Conservation (phyloP, 805 yeast genomes). For the Barnettozyma populi region DNA sequence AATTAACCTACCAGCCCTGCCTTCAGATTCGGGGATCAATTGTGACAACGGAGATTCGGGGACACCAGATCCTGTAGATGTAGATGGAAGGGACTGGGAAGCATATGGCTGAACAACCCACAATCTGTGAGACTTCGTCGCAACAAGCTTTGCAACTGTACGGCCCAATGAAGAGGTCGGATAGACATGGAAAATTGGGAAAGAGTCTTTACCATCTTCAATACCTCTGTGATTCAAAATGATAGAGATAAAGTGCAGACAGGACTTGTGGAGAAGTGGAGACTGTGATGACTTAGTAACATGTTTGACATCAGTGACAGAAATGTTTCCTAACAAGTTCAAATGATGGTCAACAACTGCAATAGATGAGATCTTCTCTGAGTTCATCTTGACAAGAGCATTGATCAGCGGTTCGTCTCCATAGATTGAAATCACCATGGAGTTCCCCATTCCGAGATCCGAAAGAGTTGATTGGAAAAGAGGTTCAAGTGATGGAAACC, state of each 20-base stretch:
- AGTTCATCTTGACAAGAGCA: slow-evolving; percentile 81
- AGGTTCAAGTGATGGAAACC: slow-evolving; percentile 77
- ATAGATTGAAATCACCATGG: slow-evolving; percentile 68
- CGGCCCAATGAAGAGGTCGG: slow-evolving; percentile 74
- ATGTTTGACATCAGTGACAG: slow-evolving; percentile 88
- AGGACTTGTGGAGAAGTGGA: slow-evolving; percentile 72
- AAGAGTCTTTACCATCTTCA: slow-evolving; percentile 92
- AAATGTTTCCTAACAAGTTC: slow-evolving; percentile 82
- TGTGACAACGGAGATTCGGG: slow-evolving; percentile 21
- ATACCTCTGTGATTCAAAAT: slow-evolving; percentile 85
- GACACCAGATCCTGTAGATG: slow-evolving; percentile 21
- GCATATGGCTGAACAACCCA: slow-evolving; percentile 68
- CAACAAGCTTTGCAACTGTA: slow-evolving; percentile 90
- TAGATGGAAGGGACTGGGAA: slow-evolving; percentile 21
- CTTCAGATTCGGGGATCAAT: slow-evolving; percentile 34
- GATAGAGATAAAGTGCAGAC: slow-evolving; percentile 82
- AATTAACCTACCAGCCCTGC: slow-evolving; percentile 72
- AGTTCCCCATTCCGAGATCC: slow-evolving; percentile 71
- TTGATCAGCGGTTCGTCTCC: slow-evolving; percentile 87
- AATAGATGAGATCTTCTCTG: slow-evolving; percentile 76
- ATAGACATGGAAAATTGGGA: slow-evolving; percentile 93
- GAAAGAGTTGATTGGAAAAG: slow-evolving; percentile 62
- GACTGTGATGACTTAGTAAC: slow-evolving; percentile 86
- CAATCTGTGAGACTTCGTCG: slow-evolving; percentile 86
- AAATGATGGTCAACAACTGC: slow-evolving; percentile 84